These are phyloP conservation scores for Leonotis leonurus DNA, from an alignment of 257 asterid genomes.

Conservation along the genomic window DNA sequence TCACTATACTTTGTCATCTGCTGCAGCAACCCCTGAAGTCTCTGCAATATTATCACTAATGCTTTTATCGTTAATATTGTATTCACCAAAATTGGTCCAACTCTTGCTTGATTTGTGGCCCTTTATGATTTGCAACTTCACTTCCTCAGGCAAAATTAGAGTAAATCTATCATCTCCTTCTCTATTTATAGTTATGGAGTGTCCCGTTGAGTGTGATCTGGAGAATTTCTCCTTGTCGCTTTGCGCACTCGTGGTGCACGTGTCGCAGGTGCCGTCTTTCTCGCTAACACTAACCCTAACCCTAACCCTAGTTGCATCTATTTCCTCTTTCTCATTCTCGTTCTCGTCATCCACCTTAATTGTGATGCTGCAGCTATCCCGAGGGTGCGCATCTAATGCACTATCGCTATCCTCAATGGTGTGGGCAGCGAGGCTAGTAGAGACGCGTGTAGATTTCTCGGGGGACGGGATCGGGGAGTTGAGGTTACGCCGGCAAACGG, in stretches of 20 bases:
- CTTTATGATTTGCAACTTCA: slow-evolving; percentile 38
- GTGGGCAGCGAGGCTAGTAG: neutral
- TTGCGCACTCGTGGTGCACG: neutral
- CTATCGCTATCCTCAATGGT: neutral
- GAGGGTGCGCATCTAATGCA: neutral
- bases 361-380: slow-evolving; percentile 32
- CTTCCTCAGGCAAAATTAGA: slow-evolving; percentile 60
- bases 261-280: neutral
- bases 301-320: neutral
- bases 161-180: slow-evolving; percentile 57
- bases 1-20: slow-evolving; percentile 20
- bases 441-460: slow-evolving; percentile 9
- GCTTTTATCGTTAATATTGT: neutral
- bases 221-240: slow-evolving; percentile 26
- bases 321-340: neutral
- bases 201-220: slow-evolving; percentile 82
- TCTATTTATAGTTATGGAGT: slow-evolving; percentile 36
- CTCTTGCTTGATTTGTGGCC: slow-evolving; percentile 56
- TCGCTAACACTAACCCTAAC: neutral
- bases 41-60: slow-evolving; percentile 32
- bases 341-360: slow-evolving; percentile 27
- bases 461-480: slow-evolving; percentile 33
- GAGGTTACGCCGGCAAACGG: slow-evolving; percentile 69
- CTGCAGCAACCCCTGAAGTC: slow-evolving; percentile 18
- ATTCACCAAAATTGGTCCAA: slow-evolving; percentile 54